Evolutionary conservation across 169 alveolate species (phyloP).

Genomic region (Eimeria acervulina): DNA sequence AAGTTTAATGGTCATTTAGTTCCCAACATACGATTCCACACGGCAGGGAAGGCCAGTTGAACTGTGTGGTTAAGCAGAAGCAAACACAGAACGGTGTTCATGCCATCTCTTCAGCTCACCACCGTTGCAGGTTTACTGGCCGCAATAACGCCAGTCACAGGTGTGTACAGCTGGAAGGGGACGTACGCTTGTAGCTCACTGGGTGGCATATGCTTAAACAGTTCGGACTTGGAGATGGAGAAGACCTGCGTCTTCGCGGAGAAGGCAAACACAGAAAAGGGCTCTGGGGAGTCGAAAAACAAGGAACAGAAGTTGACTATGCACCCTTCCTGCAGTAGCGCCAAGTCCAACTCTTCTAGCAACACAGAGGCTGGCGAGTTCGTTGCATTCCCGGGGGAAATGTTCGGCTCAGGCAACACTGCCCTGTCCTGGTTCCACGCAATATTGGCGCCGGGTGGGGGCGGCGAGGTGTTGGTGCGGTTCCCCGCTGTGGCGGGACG

Average conservation of each 20-base stretch:
- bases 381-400: background rate
- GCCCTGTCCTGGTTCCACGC: background rate
- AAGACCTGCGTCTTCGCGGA: slow-evolving; percentile 61
- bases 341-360: slow-evolving; percentile 66
- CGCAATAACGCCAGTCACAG: background rate
- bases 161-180: background rate
- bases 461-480: background rate
- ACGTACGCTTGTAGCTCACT: background rate
- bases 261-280: slow-evolving; percentile 55
- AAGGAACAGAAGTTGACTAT: slow-evolving; percentile 49
- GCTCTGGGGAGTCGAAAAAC: slow-evolving; percentile 61
- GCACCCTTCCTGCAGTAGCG: slow-evolving; percentile 70
- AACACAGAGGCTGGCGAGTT: background rate
- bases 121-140: background rate
- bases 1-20: background rate
- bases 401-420: background rate
- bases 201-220: slow-evolving; percentile 66
- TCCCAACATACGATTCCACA: background rate
- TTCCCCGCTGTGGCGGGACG: slow-evolving; percentile 27
- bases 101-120: background rate
- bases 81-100: background rate
- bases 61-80: too few relatives aligned
- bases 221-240: slow-evolving; percentile 64
- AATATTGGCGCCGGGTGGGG: background rate
- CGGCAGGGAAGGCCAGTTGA: background rate